Evolutionary conservation across 2,329 filamentous ascomycete genomes (phyloP).

Genomic region (Botrytis fragariae): DNA sequence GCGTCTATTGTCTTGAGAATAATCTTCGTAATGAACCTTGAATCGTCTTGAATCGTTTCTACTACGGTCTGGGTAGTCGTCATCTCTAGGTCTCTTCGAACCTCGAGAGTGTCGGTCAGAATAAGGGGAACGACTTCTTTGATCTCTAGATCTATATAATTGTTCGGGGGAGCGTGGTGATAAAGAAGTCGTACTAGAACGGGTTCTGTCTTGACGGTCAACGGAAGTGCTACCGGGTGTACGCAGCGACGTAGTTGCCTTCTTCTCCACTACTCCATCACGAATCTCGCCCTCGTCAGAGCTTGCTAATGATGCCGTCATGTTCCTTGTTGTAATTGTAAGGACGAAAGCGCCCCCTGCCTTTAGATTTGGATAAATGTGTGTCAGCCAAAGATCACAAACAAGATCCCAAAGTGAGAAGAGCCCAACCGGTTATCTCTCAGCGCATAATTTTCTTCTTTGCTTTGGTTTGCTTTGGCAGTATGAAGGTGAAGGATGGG

Average conservation of each 20-base stretch:
- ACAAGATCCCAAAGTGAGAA: constrained; percentile 40
- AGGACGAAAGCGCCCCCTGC: constrained; percentile 37
- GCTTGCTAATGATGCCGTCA: constrained; percentile 55
- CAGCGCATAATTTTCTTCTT: constrained; percentile 33
- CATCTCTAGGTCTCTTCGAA: constrained; percentile 65
- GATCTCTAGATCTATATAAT: constrained; percentile 47
- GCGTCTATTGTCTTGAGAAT: constrained; percentile 46
- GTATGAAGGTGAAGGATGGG: background rate
- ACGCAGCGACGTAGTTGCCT: constrained; percentile 88
- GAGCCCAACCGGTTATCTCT: constrained; percentile 39
- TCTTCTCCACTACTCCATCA: constrained; percentile 76
- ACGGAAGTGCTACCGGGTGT: constrained; percentile 74
- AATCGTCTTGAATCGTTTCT: constrained; percentile 58
- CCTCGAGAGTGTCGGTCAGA: constrained; percentile 46
- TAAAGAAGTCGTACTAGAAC: constrained; percentile 40
- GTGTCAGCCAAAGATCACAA: constrained; percentile 41
- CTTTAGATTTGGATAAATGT: constrained; percentile 34
- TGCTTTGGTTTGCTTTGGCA: background rate
- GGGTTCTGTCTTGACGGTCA: constrained; percentile 89
- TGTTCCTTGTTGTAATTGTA: constrained; percentile 37
- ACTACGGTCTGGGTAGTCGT: constrained; percentile 51
- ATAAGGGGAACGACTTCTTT: constrained; percentile 57
- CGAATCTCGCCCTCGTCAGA: constrained; percentile 87
- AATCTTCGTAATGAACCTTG: constrained; percentile 61
- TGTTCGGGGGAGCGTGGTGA: constrained; percentile 36